Base-by-base conservation (phyloP, 192 early-diverging fungal genomes). In the Linnemannia elongata region DNA sequence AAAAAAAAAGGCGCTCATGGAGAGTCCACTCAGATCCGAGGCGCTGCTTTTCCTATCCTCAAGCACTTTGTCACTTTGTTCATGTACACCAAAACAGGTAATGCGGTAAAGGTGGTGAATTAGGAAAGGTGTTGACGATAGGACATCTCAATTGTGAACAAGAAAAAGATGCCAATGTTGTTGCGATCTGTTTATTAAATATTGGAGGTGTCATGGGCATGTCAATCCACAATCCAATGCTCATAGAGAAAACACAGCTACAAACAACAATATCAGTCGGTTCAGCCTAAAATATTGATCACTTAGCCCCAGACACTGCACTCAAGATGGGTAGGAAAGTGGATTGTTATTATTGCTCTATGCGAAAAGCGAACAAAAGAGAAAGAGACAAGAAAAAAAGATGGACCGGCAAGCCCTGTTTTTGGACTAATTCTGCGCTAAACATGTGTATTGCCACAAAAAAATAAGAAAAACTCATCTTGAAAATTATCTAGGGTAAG, bases 381-480 rank as follows among this genome's bases (percentile, higher is more conserved):
- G 15, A 55, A 20, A 5, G 60, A 66, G 24, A 3, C 13, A 49
- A 66, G 15, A 66, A 63, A 63, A 63, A 66, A 27, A 66, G 60
- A 66, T 66, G 60, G 60, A 15, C 10, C 60, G 60, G 60, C 30
- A 66, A 66, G 60, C 60, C 60, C 60, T 66, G 60, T 66, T 66
- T 66, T 66, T 66, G 60, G 60, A 27, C 60, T 33, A 33, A 15
- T 27, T 66, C 27, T 12, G 10, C 60, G 13, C 9, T 66, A 66
- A 66, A 66, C 60, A 66, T 66, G 60, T 66, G 60, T 33, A 30
- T 66, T 30, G 55, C 22, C n/a, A 27, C 55, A 60, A 24, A 55
- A 52, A 52, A 52, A 52, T 3, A 52, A 12, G 4, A 54, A 55
- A 20, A 33, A 27, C 10, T 66, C 60, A 66, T 66, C 60, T 66